Percentiles rank a stretch among this genome's conserved stretches.
Conservation (phyloP, 805 yeast genomes). For the Ogataea populi-albae region DNA sequence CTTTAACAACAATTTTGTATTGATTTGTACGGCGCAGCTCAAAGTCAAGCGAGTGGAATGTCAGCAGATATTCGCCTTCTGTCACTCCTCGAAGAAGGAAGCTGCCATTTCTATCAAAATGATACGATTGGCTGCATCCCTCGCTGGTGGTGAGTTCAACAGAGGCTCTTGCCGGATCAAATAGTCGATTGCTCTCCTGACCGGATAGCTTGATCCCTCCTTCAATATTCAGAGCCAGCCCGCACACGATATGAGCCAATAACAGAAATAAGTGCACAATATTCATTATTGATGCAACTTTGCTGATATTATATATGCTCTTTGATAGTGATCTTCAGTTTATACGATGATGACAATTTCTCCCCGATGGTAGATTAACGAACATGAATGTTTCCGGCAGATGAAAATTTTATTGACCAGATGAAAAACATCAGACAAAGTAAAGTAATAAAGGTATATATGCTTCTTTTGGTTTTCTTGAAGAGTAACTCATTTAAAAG, state of each 20-base stretch:
- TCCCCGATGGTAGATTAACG: too few species aligned
- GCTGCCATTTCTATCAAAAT: slow-evolving; percentile 17
- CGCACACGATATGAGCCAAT: too few species aligned
- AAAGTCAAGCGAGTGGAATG: slow-evolving; percentile 21
- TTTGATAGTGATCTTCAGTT: too few species aligned
- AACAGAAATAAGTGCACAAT: too few species aligned
- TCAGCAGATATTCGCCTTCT: slow-evolving; percentile 14
- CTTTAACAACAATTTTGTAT: slow-evolving; percentile 11
- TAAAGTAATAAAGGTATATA: not conserved
- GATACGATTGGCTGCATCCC: slow-evolving; percentile 1
- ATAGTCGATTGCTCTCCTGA: too few species aligned
- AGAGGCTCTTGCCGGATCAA: slow-evolving; percentile 22
- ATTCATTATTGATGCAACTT: too few species aligned
- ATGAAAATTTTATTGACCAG: too few species aligned
- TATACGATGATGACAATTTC: too few species aligned
- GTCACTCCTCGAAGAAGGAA: slow-evolving; percentile 11
- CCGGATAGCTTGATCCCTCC: too few species aligned
- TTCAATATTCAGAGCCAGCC: too few species aligned
- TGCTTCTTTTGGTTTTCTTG: not conserved
- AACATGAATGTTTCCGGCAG: too few species aligned
- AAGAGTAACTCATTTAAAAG: slow-evolving; percentile 32
- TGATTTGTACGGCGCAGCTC: slow-evolving; percentile 12
- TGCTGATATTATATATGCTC: too few species aligned
- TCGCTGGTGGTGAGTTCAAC: slow-evolving; percentile 4
- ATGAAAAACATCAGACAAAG: not conserved